These are phyloP conservation scores for Lepraria neglecta DNA, from an alignment of 495 filamentous ascomycete species.

Conservation along the genomic window DNA sequence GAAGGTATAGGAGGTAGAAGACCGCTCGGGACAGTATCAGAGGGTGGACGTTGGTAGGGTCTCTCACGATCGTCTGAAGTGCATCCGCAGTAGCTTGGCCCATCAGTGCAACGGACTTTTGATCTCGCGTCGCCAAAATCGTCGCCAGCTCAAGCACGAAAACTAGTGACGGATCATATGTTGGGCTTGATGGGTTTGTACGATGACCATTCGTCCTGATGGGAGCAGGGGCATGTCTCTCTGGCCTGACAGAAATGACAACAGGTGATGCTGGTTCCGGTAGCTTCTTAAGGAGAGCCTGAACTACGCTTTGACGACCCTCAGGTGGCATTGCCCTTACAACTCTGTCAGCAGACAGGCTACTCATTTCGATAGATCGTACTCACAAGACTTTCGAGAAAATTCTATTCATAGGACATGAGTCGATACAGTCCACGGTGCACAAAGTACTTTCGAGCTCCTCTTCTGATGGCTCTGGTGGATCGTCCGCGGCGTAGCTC, in stretches of 20 bases:
- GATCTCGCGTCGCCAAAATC: constrained; percentile 70
- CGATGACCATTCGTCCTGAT: constrained; percentile 53
- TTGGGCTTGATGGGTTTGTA: constrained; percentile 42
- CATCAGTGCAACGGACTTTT: constrained; percentile 59
- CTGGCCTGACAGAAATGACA: constrained; percentile 82
- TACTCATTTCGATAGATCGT: not conserved
- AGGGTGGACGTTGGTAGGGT: constrained; percentile 69
- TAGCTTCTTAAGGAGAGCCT: constrained; percentile 70
- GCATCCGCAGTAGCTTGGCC: constrained; percentile 74
- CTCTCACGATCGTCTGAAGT: constrained; percentile 72
- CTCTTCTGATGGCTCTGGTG: constrained; percentile 93
- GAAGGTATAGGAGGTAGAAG: constrained; percentile 76
- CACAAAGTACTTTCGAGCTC: constrained; percentile 92
- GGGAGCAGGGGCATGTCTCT: constrained; percentile 52
- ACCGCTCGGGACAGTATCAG: constrained; percentile 74
- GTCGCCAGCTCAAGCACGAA: constrained; percentile 88
- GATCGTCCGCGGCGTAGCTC: constrained; percentile 97
- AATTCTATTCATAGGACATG: constrained; percentile 77
- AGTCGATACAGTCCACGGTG: constrained; percentile 88
- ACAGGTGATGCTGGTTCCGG: constrained; percentile 76
- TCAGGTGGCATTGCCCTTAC: constrained; percentile 61
- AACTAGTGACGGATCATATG: constrained; percentile 82
- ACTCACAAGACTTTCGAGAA: constrained; percentile 78
- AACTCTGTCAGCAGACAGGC: not conserved
- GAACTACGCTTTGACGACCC: constrained; percentile 60